Conservation (phyloP, 2,329 filamentous ascomycete genomes). For the Mycogone perniciosa region DNA sequence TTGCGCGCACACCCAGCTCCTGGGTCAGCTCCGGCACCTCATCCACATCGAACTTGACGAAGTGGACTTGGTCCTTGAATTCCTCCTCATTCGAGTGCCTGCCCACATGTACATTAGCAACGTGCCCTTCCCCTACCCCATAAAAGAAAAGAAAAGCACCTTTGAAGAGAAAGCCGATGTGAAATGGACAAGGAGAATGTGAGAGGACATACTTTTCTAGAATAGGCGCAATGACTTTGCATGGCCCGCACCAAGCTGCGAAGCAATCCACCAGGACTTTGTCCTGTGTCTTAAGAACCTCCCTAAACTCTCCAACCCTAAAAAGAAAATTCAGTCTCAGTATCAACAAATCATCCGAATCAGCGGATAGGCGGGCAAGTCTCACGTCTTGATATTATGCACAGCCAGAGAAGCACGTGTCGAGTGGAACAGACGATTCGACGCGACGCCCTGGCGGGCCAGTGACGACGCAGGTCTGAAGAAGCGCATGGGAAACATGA, state of each 20-base stretch:
- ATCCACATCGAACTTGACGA: slow-evolving; percentile 89
- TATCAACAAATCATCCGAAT: not conserved
- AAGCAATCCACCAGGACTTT: slow-evolving; percentile 78
- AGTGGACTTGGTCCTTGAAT: slow-evolving; percentile 56
- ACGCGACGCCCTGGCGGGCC: slow-evolving; percentile 13
- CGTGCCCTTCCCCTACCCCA: too few relatives aligned
- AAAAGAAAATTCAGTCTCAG: not conserved
- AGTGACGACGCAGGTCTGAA: slow-evolving; percentile 15
- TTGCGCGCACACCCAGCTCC: slow-evolving; percentile 75
- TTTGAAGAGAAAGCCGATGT: not conserved
- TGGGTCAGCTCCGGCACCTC: slow-evolving; percentile 65
- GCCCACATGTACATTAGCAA: not conserved
- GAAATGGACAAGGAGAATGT: not conserved
- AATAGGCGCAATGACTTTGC: slow-evolving; percentile 78
- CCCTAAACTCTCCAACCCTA: slow-evolving; percentile 55
- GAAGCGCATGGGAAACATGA: slow-evolving; percentile 1
- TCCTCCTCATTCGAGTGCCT: slow-evolving; percentile 33
- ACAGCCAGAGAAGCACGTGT: slow-evolving; percentile 39
- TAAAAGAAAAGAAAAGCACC: not conserved
- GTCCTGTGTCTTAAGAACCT: slow-evolving; percentile 43
- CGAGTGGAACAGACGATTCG: slow-evolving; percentile 27
- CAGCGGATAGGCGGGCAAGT: not conserved
- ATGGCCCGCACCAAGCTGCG: slow-evolving; percentile 88
- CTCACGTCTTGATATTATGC: slow-evolving; percentile 35
- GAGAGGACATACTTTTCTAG: slow-evolving; percentile 36